Percentiles rank a stretch among this genome's conserved stretches.
phyloP scores from a whole-genome alignment of 305 asterid species.

The Solanum hybrid region DNA sequence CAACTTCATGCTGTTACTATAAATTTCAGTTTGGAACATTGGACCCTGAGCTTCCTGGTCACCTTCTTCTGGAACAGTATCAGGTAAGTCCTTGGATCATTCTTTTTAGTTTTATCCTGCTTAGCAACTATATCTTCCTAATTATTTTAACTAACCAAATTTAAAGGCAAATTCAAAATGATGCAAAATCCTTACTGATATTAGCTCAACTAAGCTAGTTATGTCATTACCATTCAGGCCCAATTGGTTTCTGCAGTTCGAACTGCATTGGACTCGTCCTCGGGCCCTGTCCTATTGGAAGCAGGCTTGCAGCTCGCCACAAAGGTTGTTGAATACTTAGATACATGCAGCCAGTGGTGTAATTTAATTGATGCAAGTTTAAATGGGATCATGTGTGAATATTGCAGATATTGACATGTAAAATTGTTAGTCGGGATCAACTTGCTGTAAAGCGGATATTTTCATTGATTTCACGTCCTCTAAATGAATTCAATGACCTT shows the following conservation, averaged over 20 bases:
- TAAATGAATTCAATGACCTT: conserved; percentile 82
- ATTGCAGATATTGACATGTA: conserved; percentile 90
- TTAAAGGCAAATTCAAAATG: not conserved
- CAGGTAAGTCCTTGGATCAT: conserved; percentile 45
- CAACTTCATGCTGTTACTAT: not conserved
- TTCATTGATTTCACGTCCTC: conserved; percentile 90
- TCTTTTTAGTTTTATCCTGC: conserved; percentile 9
- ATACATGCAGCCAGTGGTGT: conserved; percentile 4
- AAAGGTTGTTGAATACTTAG: conserved; percentile 44
- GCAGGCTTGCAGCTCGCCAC: conserved; percentile 94
- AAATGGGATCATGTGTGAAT: conserved; percentile 19
- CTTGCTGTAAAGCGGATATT: conserved; percentile 89
- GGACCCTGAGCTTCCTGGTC: conserved; percentile 96
- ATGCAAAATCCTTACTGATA: not conserved
- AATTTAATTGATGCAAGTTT: conserved; percentile 19
- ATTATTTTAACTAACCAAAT: not conserved
- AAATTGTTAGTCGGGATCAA: conserved; percentile 93
- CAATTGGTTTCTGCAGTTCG: conserved; percentile 95
- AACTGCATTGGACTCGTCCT: conserved; percentile 75
- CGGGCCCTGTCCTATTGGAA: conserved; percentile 89
- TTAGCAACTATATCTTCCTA: conserved; percentile 2
- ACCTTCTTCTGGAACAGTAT: conserved; percentile 90
- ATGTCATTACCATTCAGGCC: conserved; percentile 48
- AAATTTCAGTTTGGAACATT: conserved; percentile 65
- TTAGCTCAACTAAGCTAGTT: conserved; percentile 1